A percentile compares a stretch with the other conserved stretches of the same genome.
Evolutionary conservation across 176 grass and related monocot species (phyloP).

Genomic region (Musa troglodytarum): DNA sequence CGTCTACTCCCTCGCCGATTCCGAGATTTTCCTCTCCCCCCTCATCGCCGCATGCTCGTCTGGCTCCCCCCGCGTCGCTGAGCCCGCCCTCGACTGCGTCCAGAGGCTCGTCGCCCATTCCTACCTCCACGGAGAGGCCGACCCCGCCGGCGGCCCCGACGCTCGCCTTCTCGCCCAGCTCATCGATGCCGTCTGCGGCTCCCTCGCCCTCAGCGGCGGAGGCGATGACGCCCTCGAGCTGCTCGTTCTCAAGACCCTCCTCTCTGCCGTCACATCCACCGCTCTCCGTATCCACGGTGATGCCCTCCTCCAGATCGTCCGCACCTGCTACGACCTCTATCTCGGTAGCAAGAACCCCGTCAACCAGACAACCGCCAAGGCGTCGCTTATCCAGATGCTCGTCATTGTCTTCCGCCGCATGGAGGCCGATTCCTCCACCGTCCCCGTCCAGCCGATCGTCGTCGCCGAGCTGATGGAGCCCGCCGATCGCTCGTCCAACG

Average conservation of each 20-base stretch:
- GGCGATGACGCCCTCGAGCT: constrained; percentile 63
- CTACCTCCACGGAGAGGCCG: constrained; percentile 88
- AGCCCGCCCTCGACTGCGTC: constrained; percentile 68
- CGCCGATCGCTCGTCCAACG: constrained; percentile 32
- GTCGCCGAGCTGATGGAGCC: constrained; percentile 91
- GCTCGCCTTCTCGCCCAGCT: constrained; percentile 59
- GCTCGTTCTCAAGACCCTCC: constrained; percentile 87
- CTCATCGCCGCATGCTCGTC: constrained; percentile 52
- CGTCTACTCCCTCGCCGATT: constrained; percentile 64
- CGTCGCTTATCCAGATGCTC: constrained; percentile 95
- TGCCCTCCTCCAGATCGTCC: constrained; percentile 71
- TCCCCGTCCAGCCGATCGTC: constrained; percentile 84
- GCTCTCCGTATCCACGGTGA: constrained; percentile 81
- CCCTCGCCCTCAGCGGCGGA: constrained; percentile 20
- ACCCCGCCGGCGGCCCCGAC: constrained; percentile 56
- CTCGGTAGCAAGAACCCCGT: constrained; percentile 65
- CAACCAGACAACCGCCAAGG: constrained; percentile 95
- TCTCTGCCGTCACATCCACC: constrained; percentile 89
- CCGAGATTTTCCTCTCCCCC: constrained; percentile 70
- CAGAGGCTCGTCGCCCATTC: constrained; percentile 90
- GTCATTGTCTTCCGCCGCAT: constrained; percentile 94
- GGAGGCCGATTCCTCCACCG: constrained; percentile 92
- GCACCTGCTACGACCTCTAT: constrained; percentile 94
- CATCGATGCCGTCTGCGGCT: constrained; percentile 70
- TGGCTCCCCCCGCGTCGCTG: constrained; percentile 58